phyloP scores from a whole-genome alignment of 1,139 yeast genomes.

The Candida sp. region DNA sequence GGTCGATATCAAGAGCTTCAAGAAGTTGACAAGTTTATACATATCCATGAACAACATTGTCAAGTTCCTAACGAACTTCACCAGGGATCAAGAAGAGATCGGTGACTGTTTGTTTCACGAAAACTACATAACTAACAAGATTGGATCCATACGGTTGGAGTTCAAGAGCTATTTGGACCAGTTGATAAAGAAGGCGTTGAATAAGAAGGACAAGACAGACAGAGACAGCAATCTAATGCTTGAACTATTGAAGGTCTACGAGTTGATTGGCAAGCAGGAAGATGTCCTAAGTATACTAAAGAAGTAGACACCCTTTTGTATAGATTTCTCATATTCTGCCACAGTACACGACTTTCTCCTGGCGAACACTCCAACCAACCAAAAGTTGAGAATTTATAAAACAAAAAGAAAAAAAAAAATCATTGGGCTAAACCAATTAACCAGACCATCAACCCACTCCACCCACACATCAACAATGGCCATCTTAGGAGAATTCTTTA shows the following conservation, averaged over 20 bases:
- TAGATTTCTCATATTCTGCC: too few species aligned
- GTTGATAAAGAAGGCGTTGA: constrained; percentile 18
- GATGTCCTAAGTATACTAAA: constrained; percentile 18
- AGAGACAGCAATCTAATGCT: constrained; percentile 17
- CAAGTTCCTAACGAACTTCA: constrained; percentile 10
- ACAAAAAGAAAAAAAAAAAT: not conserved
- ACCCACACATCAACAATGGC: not conserved
- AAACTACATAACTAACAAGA: constrained; percentile 45
- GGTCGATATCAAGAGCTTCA: constrained; percentile 12
- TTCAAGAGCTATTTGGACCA: constrained; percentile 49
- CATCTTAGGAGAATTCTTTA: constrained; percentile 41
- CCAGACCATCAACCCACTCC: too few species aligned
- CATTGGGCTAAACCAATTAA: not conserved
- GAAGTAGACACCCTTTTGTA: too few species aligned
- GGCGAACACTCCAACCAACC: not conserved
- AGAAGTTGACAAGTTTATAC: constrained; percentile 35
- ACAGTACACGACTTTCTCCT: too few species aligned
- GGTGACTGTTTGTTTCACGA: constrained; percentile 30
- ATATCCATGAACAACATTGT: constrained; percentile 32
- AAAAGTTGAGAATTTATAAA: constrained; percentile 1
- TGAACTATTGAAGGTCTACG: constrained; percentile 30
- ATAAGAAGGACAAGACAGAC: not conserved
- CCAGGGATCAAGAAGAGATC: not conserved
- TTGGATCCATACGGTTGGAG: constrained; percentile 50
- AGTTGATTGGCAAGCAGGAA: constrained; percentile 30